Conservation (phyloP, 805 yeast species). For the Spathaspora passalidarum region DNA sequence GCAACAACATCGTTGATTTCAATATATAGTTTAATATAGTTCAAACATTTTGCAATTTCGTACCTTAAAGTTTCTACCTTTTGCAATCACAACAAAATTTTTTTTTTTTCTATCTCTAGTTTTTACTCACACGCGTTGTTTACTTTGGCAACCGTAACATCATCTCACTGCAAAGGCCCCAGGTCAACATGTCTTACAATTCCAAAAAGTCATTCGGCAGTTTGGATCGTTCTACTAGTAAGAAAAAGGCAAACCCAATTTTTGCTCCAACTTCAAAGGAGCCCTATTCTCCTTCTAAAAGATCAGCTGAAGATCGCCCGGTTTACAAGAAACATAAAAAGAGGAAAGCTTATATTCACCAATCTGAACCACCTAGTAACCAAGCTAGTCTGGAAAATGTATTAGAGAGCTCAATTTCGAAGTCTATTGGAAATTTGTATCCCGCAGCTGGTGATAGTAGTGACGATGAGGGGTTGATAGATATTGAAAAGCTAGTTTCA, state of each 20-base stretch:
- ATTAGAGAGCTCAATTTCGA: neutral
- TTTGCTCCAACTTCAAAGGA: neutral
- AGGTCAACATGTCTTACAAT: neutral
- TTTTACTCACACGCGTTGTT: neutral
- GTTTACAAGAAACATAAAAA: neutral
- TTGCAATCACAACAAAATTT: neutral
- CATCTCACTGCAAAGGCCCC: neutral
- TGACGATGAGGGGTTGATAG: slow-evolving; percentile 3
- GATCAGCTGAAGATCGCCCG: neutral
- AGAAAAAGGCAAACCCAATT: neutral
- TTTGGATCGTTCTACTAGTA: neutral
- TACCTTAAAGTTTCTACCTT: neutral
- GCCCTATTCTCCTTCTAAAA: neutral
- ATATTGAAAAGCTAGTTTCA: neutral
- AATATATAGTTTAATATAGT: neutral
- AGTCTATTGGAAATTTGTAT: neutral
- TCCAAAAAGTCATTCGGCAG: neutral
- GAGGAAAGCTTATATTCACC: neutral
- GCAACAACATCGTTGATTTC: slow-evolving; percentile 6
- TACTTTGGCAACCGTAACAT: neutral
- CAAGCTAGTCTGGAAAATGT: neutral
- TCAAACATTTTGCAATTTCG: neutral
- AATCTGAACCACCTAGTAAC: neutral
- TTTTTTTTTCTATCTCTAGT: neutral
- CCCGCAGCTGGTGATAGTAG: neutral